Conservation (phyloP, 345 rosid species). For the Arabis hirsuta region DNA sequence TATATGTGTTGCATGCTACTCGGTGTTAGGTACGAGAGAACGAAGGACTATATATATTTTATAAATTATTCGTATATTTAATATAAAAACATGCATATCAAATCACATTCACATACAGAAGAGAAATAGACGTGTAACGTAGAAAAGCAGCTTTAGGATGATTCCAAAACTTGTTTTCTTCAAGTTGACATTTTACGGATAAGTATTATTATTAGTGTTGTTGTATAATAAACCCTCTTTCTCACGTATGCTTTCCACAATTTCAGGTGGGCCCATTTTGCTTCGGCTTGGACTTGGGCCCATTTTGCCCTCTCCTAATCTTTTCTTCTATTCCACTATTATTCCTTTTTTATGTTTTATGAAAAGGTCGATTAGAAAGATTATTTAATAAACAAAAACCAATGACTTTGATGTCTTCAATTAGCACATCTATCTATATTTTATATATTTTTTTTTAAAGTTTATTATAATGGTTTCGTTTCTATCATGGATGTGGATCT, state of each 20-base stretch:
- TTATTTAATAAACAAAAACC: slow-evolving; percentile 12
- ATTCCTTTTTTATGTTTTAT: not conserved
- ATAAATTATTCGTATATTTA: too few relatives aligned
- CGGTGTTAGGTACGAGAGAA: slow-evolving; percentile 37
- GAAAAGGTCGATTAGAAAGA: not conserved
- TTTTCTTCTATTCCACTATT: slow-evolving; percentile 18
- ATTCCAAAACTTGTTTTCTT: slow-evolving; percentile 42
- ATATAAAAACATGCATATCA: too few relatives aligned
- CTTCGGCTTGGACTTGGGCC: slow-evolving; percentile 36
- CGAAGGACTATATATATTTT: not conserved
- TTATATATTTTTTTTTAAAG: not conserved
- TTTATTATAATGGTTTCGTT: slow-evolving; percentile 21
- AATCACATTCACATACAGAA: slow-evolving; percentile 2
- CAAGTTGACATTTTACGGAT: slow-evolving; percentile 46
- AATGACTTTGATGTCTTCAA: slow-evolving; percentile 27
- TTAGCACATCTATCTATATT: slow-evolving; percentile 1
- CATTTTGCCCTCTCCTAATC: slow-evolving; percentile 7
- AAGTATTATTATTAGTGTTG: not conserved
- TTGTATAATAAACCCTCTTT: not conserved
- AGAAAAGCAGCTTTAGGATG: slow-evolving; percentile 37
- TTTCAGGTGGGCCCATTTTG: slow-evolving; percentile 24
- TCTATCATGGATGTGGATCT: slow-evolving; percentile 32
- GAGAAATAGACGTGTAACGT: slow-evolving; percentile 42
- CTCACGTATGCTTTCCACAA: slow-evolving; percentile 29
- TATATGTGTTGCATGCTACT: slow-evolving; percentile 38